Evolutionary conservation across 495 filamentous ascomycete species (phyloP), one percentile per base, ranked within the genome.

Genomic region (Aspergillus ostianus): DNA sequence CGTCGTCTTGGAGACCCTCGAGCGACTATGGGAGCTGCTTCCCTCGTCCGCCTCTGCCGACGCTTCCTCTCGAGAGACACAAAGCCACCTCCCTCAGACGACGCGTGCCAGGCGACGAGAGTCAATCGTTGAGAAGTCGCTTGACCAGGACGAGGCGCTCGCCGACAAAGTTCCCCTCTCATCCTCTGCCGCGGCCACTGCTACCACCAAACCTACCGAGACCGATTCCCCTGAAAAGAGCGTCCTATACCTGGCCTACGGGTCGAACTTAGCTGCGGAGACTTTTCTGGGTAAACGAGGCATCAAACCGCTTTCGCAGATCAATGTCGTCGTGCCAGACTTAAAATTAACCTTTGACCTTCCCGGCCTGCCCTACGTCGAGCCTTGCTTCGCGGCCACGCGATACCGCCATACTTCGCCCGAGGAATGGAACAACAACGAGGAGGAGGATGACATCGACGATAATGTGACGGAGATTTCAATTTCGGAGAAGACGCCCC

Each of bases 311-410:
- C 68, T 97, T 10, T 89, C 88, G 48, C 79, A 87, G 57, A 70
- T 93, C 63, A 88, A 90, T 67, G 94, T 96, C 18, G 80, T 86
- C 6, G 90, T 92, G 17, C 94, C 94, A 0, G 77, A 80, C 4
- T 83, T 97, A 19, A 76, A 79, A 36, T 75, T 98, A 32, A 88
- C 86, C 7, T 97, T 98, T 70, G 87, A 96, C 70, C 82, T 98
- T 0, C 84, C 93, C 0, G 92, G 91, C 0, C 65, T 98, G 9
- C 90, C 94, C 0, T 98, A 97, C 73, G 62, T 71, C 12, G 94
- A 98, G 72, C 94, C 94, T 0, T 94, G 93, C 69, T 96, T 98
- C 70, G 92, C 93, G 32, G 96, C 94, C 64, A 88, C 89, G 2
- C 78, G 77, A 36, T 78, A 80, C 36, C 82, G 86, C 48, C 77